A percentile compares a stretch with the other conserved stretches of the same genome.
phyloP scores from a whole-genome alignment of 2,329 filamentous ascomycete genomes.

The Apiospora kogelbergensis region DNA sequence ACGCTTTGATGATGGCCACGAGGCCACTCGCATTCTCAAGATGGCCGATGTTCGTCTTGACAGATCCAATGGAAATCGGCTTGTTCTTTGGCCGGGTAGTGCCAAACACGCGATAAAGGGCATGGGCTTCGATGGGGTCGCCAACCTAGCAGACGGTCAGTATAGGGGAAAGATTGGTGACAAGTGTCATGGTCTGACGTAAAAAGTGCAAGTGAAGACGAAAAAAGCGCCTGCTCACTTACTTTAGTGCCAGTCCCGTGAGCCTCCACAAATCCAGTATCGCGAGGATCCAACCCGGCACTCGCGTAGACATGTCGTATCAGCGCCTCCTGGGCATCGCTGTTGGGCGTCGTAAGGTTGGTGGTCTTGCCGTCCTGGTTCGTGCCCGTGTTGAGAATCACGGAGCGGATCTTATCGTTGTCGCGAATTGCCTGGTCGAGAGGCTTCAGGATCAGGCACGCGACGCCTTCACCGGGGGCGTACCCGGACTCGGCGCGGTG shows the following conservation, averaged over 20 bases:
- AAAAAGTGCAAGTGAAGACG: no score
- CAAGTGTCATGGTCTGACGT: no score
- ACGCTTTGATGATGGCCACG: slow-evolving; percentile 32
- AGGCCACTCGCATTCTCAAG: slow-evolving; percentile 33
- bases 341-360: slow-evolving; percentile 26
- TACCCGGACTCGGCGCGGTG: slow-evolving; percentile 49
- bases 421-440: slow-evolving; percentile 50
- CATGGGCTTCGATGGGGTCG: slow-evolving; percentile 37
- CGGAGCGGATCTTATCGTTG: slow-evolving; percentile 48
- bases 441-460: slow-evolving; percentile 48
- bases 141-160: no score
- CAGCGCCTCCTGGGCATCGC: slow-evolving; percentile 31
- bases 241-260: slow-evolving; percentile 39
- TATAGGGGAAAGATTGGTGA: no score
- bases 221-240: no score
- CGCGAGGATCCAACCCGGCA: slow-evolving; percentile 28
- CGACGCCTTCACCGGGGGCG: slow-evolving; percentile 51
- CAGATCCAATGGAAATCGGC: slow-evolving; percentile 33
- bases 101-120: slow-evolving; percentile 36
- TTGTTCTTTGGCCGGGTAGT: slow-evolving; percentile 19
- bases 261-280: slow-evolving; percentile 37
- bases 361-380: slow-evolving; percentile 35
- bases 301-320: slow-evolving; percentile 34
- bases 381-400: slow-evolving; percentile 36
- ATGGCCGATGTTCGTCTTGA: slow-evolving; percentile 39